phyloP scores from a whole-genome alignment of 148 eudicot species.

The Rhododendron henanense region DNA sequence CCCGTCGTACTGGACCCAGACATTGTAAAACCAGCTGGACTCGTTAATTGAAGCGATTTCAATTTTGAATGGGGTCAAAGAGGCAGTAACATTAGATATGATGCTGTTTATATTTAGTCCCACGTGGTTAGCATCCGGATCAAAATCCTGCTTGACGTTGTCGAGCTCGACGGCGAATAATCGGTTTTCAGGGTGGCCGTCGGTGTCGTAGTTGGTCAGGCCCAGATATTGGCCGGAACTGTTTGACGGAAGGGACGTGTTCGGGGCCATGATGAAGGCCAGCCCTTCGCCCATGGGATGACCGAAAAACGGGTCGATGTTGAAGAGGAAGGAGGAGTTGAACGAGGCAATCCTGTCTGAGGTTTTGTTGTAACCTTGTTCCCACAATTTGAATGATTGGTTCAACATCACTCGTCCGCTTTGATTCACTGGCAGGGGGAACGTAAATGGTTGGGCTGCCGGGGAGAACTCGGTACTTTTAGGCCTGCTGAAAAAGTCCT shows the following conservation, averaged over 20 bases:
- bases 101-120: conserved; percentile 59
- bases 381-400: conserved; percentile 41
- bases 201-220: conserved; percentile 48
- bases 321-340: conserved; percentile 53
- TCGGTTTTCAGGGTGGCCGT: conserved; percentile 30
- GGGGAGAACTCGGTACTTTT: too few species aligned
- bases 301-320: conserved; percentile 10
- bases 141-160: conserved; percentile 44
- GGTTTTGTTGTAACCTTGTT: background rate
- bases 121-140: conserved; percentile 66
- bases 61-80: conserved; percentile 24
- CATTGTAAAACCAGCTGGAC: conserved; percentile 41
- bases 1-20: conserved; percentile 42
- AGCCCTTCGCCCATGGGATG: conserved; percentile 76
- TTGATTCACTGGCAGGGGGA: conserved; percentile 17
- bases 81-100: conserved; percentile 24
- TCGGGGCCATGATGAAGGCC: conserved; percentile 56
- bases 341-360: conserved; percentile 40
- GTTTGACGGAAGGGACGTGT: conserved; percentile 21
- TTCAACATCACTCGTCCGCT: background rate
- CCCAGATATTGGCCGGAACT: conserved; percentile 62
- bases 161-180: conserved; percentile 77
- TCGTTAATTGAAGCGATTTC: too few species aligned
- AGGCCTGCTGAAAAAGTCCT: too few species aligned
- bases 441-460: fast-evolving